phyloP scores from a whole-genome alignment of 2,329 filamentous ascomycete species.

The Aspergillus sp. region DNA sequence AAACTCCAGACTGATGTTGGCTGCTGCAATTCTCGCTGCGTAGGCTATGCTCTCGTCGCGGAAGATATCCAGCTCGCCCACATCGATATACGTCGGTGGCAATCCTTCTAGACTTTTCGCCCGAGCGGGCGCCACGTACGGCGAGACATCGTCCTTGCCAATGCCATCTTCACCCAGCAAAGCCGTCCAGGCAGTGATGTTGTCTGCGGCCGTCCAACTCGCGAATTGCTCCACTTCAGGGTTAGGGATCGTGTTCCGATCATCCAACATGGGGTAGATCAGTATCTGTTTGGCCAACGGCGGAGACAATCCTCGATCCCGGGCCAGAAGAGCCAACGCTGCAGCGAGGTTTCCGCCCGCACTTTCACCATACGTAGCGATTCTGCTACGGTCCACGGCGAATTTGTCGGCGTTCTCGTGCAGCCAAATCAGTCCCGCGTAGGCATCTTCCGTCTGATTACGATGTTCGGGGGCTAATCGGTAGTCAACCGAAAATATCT shows the following conservation, averaged over 20 bases:
- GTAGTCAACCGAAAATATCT: slow-evolving; percentile 22
- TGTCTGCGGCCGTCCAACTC: slow-evolving; percentile 34
- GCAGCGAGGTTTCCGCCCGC: slow-evolving; percentile 43
- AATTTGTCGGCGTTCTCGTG: slow-evolving; percentile 33
- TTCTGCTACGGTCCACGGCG: slow-evolving; percentile 35
- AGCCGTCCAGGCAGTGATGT: slow-evolving; percentile 39
- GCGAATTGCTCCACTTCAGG: slow-evolving; percentile 27
- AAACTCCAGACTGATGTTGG: slow-evolving; percentile 39
- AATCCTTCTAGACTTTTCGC: slow-evolving; percentile 33
- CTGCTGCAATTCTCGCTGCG: slow-evolving; percentile 35
- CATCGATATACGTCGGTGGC: slow-evolving; percentile 42
- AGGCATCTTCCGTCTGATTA: slow-evolving; percentile 19
- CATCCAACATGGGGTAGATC: slow-evolving; percentile 46
- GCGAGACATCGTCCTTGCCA: slow-evolving; percentile 29
- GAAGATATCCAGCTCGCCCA: slow-evolving; percentile 42
- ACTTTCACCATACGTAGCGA: slow-evolving; percentile 41
- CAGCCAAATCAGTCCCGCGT: slow-evolving; percentile 33
- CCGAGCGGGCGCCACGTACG: slow-evolving; percentile 34
- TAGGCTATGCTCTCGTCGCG: slow-evolving; percentile 38
- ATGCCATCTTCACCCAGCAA: slow-evolving; percentile 32
- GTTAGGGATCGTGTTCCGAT: slow-evolving; percentile 31
- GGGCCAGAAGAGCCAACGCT: slow-evolving; percentile 33
- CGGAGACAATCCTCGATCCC: slow-evolving; percentile 25
- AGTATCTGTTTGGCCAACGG: slow-evolving; percentile 39
- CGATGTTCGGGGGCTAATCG: slow-evolving; percentile 20